Conservation (phyloP, 1,139 yeast genomes). For the Magnusiomyces fungicola region DNA sequence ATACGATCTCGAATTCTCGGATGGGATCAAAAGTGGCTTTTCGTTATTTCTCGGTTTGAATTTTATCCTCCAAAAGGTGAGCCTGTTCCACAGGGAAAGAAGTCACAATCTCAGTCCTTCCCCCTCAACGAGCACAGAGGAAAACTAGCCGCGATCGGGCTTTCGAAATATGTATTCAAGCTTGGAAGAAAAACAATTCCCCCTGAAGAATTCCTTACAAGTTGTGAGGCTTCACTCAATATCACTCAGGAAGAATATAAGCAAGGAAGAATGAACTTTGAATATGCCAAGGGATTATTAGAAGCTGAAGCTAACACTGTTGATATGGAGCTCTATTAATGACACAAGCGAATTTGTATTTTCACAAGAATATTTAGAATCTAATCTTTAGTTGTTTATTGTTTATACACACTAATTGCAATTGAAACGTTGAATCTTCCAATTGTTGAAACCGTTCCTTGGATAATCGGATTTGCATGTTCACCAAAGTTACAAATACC, state of each 20-base stretch:
- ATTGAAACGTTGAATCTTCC: too few species aligned
- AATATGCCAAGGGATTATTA: constrained; percentile 32
- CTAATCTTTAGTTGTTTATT: too few species aligned
- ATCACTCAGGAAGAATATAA: constrained; percentile 45
- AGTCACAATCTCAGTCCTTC: not conserved
- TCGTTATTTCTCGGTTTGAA: constrained; percentile 57
- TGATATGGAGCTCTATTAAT: not conserved
- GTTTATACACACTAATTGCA: too few species aligned
- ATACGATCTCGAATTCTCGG: constrained; percentile 58
- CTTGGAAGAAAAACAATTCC: constrained; percentile 61
- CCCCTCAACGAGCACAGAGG: constrained; percentile 28
- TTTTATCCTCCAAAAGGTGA: constrained; percentile 18
- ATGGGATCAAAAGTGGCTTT: constrained; percentile 88
- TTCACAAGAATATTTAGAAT: too few species aligned
- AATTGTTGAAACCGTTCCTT: too few species aligned
- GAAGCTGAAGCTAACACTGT: constrained; percentile 31
- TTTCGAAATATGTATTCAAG: constrained; percentile 78
- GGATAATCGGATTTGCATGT: too few species aligned
- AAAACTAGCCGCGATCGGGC: constrained; percentile 49
- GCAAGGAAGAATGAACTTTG: constrained; percentile 36
- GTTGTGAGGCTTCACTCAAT: constrained; percentile 37
- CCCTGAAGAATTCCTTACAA: constrained; percentile 52
- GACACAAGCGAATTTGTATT: too few species aligned
- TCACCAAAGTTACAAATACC: too few species aligned
- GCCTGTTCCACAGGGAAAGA: not conserved